Conservation (phyloP, 345 rosid species). For the Sisymbrium altissimum region DNA sequence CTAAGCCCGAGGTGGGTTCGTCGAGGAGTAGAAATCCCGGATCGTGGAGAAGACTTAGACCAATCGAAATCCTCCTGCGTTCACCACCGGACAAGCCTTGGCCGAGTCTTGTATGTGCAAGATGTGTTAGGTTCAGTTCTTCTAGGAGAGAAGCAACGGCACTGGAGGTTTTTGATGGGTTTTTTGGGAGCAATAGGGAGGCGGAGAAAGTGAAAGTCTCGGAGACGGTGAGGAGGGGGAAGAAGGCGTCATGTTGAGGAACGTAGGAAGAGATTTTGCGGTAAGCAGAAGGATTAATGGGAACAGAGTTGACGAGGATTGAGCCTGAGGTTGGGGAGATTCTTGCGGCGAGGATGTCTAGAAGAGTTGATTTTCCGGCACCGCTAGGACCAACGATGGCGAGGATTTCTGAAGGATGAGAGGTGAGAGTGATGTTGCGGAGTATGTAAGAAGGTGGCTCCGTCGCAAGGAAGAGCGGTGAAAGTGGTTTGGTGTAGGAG, state of each 20-base stretch:
- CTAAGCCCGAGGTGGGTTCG: slow-evolving; percentile 91
- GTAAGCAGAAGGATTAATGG: slow-evolving; percentile 69
- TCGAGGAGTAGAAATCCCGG: slow-evolving; percentile 82
- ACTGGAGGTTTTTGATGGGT: slow-evolving; percentile 17
- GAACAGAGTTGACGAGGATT: slow-evolving; percentile 61
- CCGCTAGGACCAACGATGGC: slow-evolving; percentile 97
- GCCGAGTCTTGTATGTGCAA: slow-evolving; percentile 52
- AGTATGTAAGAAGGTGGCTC: slow-evolving; percentile 59
- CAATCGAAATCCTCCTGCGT: slow-evolving; percentile 76
- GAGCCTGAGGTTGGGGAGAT: slow-evolving; percentile 70
- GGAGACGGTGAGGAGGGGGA: slow-evolving; percentile 68
- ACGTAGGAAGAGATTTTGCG: slow-evolving; percentile 86
- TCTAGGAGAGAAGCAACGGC: slow-evolving; percentile 51
- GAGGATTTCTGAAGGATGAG: slow-evolving; percentile 76
- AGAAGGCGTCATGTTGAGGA: slow-evolving; percentile 82
- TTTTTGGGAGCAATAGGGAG: slow-evolving; percentile 48
- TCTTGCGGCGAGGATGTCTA: slow-evolving; percentile 82
- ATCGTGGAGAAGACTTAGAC: slow-evolving; percentile 80
- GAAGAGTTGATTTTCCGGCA: slow-evolving; percentile 94
- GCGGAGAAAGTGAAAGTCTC: slow-evolving; percentile 82
- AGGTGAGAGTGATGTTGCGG: slow-evolving; percentile 58
- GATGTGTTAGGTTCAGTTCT: slow-evolving; percentile 61
- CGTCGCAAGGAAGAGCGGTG: slow-evolving; percentile 15
- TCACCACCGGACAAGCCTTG: slow-evolving; percentile 80
- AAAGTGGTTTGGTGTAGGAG: slow-evolving; percentile 60